Base-by-base conservation (phyloP, 768 basidiomycete genomes). In the Paxillus ammoniavirescens region DNA sequence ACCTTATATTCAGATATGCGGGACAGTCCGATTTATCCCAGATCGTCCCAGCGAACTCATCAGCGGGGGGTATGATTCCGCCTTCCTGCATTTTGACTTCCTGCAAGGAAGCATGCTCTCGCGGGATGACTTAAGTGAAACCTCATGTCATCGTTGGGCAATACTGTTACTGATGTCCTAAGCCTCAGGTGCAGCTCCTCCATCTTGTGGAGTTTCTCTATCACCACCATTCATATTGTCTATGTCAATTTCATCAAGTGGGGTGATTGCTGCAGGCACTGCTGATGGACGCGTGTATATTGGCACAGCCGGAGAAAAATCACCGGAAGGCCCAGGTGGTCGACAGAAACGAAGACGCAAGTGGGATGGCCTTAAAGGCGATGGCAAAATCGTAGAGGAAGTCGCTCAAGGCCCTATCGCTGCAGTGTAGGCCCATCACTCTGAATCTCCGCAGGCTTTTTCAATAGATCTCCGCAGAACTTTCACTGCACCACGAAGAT, bases 211-310 rank as follows among this genome's bases (percentile, higher is more conserved):
- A 1, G 74, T 87, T 53, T 76, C 82, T 0, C 70, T 91, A 23
- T 83, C 89, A 2, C 89, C 89, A 1, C 88, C 90, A 1, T 93
- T 92, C 64, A 70, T 92, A 48, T 76, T 83, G 66, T 85, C 80
- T 21, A 70, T 81, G 40, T 75, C 86, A 1, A 63, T 92, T 28
- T 84, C 85, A 3, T 53, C 75, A 0, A 76, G 72, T 4, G 89
- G 87, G 0, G 63, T 83, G 31, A 63, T 91, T 15, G 88, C 83
- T 13, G 87, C 82, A 6, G 84, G 87, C 5, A 87, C 84, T 1
- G 91, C 89, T 8, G 88, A 92, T 63, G 91, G 91, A 4, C 80
- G 82, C 37, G 62, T 92, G 5, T 83, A 82, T 75, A 59, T 91
- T 23, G 87, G 89, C 12, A 77, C 78, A 9, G 82, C 89, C 3